Evolutionary conservation across 2,329 filamentous ascomycete species (phyloP), one percentile per base, ranked within the genome.

Genomic region (Ceratocystis cubensis): DNA sequence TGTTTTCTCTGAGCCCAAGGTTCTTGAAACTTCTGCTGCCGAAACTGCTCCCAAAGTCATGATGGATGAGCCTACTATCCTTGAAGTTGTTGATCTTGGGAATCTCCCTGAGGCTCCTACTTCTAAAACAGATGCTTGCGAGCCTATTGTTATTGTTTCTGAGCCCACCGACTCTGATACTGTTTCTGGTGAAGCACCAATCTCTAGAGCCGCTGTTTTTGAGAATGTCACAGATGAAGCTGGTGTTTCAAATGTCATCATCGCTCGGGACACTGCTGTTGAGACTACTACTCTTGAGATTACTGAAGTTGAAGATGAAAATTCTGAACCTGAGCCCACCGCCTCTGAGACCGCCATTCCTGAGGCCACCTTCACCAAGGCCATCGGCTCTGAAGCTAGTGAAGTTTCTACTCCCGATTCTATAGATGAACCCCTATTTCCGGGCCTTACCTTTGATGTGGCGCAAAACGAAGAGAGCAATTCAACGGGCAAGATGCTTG

Each of bases 51-150:
- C 37, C 10, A 15, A 41, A 41, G 48, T 5, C 3, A 13, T 10
- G 37, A 15, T 15, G 37, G 3, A 41, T n/a, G 48, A 59, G 15
- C n/a, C 37, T 15, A 25, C 17, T 13, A 22, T 22, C 2, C 17
- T 65, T 8, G 50, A 65, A 30, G 63, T 5, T 28, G 15, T 45
- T 46, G 61, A 10, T 63, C 25, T 30, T 13, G 48, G 57, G n/a
- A 22, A 20, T 53, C 22, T 50, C 45, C 17, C 50, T n/a, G 63
- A 57, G 30, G 15, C 30, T n/a, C 7, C 10, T 22, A 3, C 61
- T 15, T 33, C 37, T 41, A 20, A 37, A 20, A 41, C 17, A 6
- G 37, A 28, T 44, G 25, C 37, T 65, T 10, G 10, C 22, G 37
- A 15, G 17, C 37, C 37, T 41, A 41, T 41, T 15, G 22, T 15